Conservation (phyloP, 148 eudicot species). For the Drosera capensis region DNA sequence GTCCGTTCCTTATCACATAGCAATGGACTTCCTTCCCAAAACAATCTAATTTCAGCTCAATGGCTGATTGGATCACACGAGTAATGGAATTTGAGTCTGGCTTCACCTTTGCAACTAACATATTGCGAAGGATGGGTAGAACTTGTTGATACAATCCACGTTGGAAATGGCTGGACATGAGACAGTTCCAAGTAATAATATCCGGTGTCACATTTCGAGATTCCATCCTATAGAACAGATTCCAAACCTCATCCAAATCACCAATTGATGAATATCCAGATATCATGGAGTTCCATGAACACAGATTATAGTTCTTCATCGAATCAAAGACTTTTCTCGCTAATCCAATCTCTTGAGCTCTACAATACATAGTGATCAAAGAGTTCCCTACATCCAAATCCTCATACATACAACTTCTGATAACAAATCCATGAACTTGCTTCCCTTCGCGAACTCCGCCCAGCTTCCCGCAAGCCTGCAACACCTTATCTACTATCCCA, state of each 20-base stretch:
- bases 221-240: constrained; percentile 27
- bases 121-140: constrained; percentile 16
- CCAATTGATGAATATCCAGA: constrained; percentile 40
- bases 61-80: constrained; percentile 35
- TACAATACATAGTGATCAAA: constrained; percentile 37
- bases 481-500: constrained; percentile 33
- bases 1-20: constrained; percentile 31
- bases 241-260: constrained; percentile 26
- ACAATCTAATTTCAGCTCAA: constrained; percentile 23
- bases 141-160: constrained; percentile 29
- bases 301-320: constrained; percentile 26
- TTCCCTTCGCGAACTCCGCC: constrained; percentile 30
- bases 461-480: constrained; percentile 43
- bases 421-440: constrained; percentile 46
- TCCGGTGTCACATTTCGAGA: constrained; percentile 24
- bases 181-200: constrained; percentile 49
- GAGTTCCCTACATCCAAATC: constrained; percentile 32
- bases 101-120: constrained; percentile 24
- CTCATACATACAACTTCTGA: constrained; percentile 19
- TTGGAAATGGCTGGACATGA: constrained; percentile 44
- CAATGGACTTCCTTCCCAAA: constrained; percentile 41
- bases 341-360: constrained; percentile 15
- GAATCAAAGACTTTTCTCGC: constrained; percentile 39
- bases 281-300: constrained; percentile 56
- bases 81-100: constrained; percentile 42